Conservation (phyloP, 768 basidiomycete species). For the Pleurotus salmoneostramineus region DNA sequence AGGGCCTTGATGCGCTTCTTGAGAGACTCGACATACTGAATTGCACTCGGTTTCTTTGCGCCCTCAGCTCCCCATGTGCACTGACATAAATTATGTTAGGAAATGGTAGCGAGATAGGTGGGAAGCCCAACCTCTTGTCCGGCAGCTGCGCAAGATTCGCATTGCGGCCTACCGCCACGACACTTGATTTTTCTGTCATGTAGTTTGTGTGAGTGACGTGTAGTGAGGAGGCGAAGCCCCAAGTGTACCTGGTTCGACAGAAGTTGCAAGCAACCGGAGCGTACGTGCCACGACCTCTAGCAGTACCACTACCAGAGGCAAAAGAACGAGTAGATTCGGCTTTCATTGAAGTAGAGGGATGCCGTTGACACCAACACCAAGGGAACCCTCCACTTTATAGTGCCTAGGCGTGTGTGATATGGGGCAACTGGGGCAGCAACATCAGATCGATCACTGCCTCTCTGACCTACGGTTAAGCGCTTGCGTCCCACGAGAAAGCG, state of each 20-base stretch:
- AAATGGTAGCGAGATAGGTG: neutral
- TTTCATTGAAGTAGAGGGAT: slow-evolving; percentile 12
- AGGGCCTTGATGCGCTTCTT: slow-evolving; percentile 35
- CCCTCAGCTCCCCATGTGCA: slow-evolving; percentile 41
- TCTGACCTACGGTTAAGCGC: neutral
- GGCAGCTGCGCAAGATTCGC: slow-evolving; percentile 31
- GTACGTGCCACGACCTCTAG: slow-evolving; percentile 32
- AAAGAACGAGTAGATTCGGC: slow-evolving; percentile 18
- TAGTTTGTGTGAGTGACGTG: neutral
- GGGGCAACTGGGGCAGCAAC: neutral
- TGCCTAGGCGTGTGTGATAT: neutral
- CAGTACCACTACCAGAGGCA: slow-evolving; percentile 12
- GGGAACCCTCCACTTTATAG: neutral
- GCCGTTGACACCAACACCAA: neutral
- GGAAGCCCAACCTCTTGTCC: slow-evolving; percentile 31
- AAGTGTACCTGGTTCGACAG: slow-evolving; percentile 36
- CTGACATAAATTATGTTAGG: slow-evolving; percentile 17
- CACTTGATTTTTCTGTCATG: slow-evolving; percentile 40
- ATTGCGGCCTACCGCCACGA: slow-evolving; percentile 40
- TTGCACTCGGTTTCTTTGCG: slow-evolving; percentile 36
- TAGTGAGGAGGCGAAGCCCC: neutral
- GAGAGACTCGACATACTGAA: slow-evolving; percentile 43
- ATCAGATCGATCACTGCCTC: slow-evolving; percentile 2
- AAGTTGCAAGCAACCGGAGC: slow-evolving; percentile 32
- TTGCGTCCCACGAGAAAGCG: neutral